Base-by-base conservation (phyloP, 495 filamentous ascomycete genomes). In the Corynascus novoguineensis region DNA sequence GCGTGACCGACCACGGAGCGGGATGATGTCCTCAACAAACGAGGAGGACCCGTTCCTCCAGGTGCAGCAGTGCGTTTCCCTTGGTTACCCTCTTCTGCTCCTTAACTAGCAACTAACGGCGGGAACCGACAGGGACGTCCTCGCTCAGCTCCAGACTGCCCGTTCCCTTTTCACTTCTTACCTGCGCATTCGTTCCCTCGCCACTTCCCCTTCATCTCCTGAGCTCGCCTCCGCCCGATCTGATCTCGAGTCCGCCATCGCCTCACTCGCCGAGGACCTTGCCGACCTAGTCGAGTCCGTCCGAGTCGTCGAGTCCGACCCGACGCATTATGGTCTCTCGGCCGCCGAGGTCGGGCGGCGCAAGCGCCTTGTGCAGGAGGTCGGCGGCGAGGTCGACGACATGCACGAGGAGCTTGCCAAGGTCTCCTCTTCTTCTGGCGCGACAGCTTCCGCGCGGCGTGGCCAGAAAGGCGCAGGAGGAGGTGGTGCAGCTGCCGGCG, bases 111-210 rank as follows among this genome's bases (percentile, higher is more conserved):
- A 19, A 9, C 41, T 19, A 7, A 12, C 5, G 21, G 19, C 19
- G 5, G 2, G 34, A 28, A 7, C 11, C 5, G 35, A 37, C 53
- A 95, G 89, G 68, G 95, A 98, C 70, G 89, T 97, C 62, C 84
- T 93, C 47, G 75, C 84, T 52, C 85, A 89, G 46, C 85, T 98
- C 40, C 81, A 86, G 64, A 81, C 79, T 44, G 87, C 88, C 57
- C 85, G 92, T 12, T 82, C 89, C 29, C 86, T 95, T 55, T 96
- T 96, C 79, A 85, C 87, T 60, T 96, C 91, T 38, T 97, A 95
- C 79, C 84, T 95, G 38, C 93, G 93, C 68, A 97, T 98, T 75
- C 89, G 90, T 64, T 90, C 91, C 17, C 83, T 95, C 15, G 79
- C 86, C 56, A 68, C 62, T 21, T 61, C 65, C 25, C 60, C 75